Percentiles rank a stretch among this genome's conserved stretches.
Evolutionary conservation across 441 rosid species (phyloP).

Genomic region (Corymbia calophylla): DNA sequence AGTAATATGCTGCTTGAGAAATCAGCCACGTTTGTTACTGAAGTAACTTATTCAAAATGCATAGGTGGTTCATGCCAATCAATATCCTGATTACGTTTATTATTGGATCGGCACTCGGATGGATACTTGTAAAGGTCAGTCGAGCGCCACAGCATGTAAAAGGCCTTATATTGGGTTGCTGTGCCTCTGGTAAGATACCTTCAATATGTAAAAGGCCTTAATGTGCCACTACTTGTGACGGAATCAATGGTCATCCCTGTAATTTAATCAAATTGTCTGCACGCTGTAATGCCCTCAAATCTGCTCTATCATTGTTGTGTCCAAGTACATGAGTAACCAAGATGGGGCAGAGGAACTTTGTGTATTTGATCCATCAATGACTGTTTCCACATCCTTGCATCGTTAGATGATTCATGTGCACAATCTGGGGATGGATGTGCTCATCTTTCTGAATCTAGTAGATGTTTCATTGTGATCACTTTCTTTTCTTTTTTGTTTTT

Average conservation of each 20-base stretch:
- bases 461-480: background rate
- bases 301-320: background rate
- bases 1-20: background rate
- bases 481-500: background rate
- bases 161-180: slow-evolving; percentile 30
- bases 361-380: background rate
- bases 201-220: background rate
- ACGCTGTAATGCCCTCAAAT: background rate
- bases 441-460: background rate
- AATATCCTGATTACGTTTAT: slow-evolving; percentile 19
- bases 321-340: background rate
- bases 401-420: background rate
- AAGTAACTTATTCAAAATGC: background rate
- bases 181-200: slow-evolving; percentile 14
- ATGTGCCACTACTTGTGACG: background rate
- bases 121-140: slow-evolving; percentile 19
- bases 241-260: background rate
- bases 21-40: background rate
- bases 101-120: slow-evolving; percentile 8
- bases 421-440: background rate
- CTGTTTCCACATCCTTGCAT: background rate
- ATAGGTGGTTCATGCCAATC: slow-evolving; percentile 38
- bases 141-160: slow-evolving; percentile 14
- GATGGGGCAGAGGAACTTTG: background rate
- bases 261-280: background rate